Evolutionary conservation across 352 stramenopile species (phyloP).

Genomic region (Pythium myriotylum): DNA sequence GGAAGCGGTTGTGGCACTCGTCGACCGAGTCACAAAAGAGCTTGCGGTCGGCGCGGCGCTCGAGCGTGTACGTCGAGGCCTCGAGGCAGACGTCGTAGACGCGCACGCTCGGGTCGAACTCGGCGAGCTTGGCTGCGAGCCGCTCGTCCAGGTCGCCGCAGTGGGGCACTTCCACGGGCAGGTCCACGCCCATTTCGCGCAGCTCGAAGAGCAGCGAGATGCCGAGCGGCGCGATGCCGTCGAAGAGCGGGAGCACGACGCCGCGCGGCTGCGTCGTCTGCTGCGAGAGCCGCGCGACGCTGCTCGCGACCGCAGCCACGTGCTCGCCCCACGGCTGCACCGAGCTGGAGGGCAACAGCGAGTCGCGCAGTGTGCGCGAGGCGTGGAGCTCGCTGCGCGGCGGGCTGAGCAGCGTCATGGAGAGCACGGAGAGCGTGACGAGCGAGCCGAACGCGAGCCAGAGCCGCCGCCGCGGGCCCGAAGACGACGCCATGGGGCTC

Average conservation of each 20-base stretch:
- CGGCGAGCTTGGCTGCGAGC: conserved; percentile 34
- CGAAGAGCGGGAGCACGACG: conserved; percentile 67
- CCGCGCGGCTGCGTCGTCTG: conserved; percentile 43
- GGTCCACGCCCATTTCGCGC: conserved; percentile 41
- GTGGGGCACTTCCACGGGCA: conserved; percentile 75
- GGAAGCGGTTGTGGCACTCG: conserved; percentile 53
- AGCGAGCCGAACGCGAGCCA: conserved; percentile 18
- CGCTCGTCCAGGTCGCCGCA: conserved; percentile 57
- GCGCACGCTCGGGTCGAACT: conserved; percentile 48
- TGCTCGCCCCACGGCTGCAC: background rate
- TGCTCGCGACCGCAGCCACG: conserved; percentile 14
- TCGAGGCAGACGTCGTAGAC: conserved; percentile 68
- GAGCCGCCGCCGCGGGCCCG: conserved; percentile 7
- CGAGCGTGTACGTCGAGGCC: conserved; percentile 28
- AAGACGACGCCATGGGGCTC: too few species aligned
- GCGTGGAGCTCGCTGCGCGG: background rate
- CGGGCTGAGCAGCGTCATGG: conserved; percentile 8
- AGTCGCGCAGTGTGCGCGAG: too few species aligned
- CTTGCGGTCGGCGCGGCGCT: conserved; percentile 5
- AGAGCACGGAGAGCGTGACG: conserved; percentile 13
- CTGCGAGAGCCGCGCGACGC: conserved; percentile 15
- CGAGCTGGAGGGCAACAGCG: background rate
- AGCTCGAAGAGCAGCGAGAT: conserved; percentile 67
- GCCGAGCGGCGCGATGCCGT: conserved; percentile 58
- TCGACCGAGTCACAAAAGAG: conserved; percentile 57